Conservation (phyloP, 2,329 filamentous ascomycete genomes). For the Chrysoporthe cubensis region DNA sequence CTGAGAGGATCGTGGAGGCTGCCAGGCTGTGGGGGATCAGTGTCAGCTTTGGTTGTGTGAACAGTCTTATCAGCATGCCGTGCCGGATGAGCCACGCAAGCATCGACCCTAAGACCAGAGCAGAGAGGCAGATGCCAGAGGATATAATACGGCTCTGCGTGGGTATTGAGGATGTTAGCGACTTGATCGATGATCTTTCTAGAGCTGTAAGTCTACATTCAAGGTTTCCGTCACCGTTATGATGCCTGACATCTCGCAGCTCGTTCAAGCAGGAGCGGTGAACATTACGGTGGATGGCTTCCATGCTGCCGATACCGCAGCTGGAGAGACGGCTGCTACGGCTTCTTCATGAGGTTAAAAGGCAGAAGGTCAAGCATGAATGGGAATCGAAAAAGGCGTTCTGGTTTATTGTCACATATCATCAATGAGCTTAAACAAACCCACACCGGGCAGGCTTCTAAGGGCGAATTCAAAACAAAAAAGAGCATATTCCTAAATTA, state of each 20-base stretch:
- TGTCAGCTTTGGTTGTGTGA: constrained; percentile 97
- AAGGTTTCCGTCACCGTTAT: neutral
- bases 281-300: constrained; percentile 84
- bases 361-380: neutral
- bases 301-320: constrained; percentile 56
- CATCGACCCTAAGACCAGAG: constrained; percentile 91
- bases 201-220: constrained; percentile 73
- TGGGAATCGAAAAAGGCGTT: constrained; percentile 15
- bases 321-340: constrained; percentile 43
- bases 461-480: neutral
- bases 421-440: neutral
- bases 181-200: constrained; percentile 90
- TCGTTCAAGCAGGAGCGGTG: constrained; percentile 93
- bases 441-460: constrained; percentile 1
- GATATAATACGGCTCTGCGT: constrained; percentile 96
- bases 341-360: neutral
- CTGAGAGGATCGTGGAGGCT: constrained; percentile 91
- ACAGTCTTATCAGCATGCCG: constrained; percentile 98
- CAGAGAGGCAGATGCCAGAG: constrained; percentile 90
- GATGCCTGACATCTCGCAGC: constrained; percentile 47
- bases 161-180: constrained; percentile 90
- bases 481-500: constrained; percentile 11
- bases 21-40: constrained; percentile 92
- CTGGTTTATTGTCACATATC: constrained; percentile 27
- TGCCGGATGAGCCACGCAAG: constrained; percentile 99